phyloP scores from a whole-genome alignment of 2,329 filamentous ascomycete species.

The Aspergillus hiratsukae region DNA sequence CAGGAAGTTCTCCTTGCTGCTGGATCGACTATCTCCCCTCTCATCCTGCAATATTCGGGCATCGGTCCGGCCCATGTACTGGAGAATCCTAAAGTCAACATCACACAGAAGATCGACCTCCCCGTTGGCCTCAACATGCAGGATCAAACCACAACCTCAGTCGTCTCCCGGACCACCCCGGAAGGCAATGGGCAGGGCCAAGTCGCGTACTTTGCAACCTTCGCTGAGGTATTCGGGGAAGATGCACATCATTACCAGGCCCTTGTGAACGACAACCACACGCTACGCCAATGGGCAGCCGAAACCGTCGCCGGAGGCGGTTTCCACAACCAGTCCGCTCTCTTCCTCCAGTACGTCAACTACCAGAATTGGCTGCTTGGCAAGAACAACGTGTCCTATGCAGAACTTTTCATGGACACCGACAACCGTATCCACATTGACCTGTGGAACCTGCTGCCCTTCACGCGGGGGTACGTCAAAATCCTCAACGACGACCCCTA shows the following conservation, averaged over 20 bases:
- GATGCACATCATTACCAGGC: slow-evolving; percentile 11
- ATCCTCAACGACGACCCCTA: slow-evolving; percentile 23
- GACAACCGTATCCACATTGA: slow-evolving; percentile 21
- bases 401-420: slow-evolving; percentile 26
- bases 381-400: slow-evolving; percentile 21
- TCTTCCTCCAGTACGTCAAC: slow-evolving; percentile 23
- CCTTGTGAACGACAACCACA: slow-evolving; percentile 19
- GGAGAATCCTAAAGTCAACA: slow-evolving; percentile 3
- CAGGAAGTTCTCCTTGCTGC: slow-evolving; percentile 27
- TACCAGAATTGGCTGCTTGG: slow-evolving; percentile 24
- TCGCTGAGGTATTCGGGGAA: slow-evolving; percentile 23
- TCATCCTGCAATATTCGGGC: slow-evolving; percentile 26
- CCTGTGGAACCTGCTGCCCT: slow-evolving; percentile 27
- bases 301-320: slow-evolving; percentile 22
- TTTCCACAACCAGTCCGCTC: slow-evolving; percentile 22
- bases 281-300: slow-evolving; percentile 22
- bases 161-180: slow-evolving; percentile 9
- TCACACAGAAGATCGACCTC: slow-evolving; percentile 20
- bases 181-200: slow-evolving; percentile 21
- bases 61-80: slow-evolving; percentile 21
- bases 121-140: slow-evolving; percentile 29
- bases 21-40: slow-evolving; percentile 22
- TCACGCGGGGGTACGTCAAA: slow-evolving; percentile 24
- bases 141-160: slow-evolving; percentile 25
- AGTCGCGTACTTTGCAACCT: slow-evolving; percentile 24